Conservation (phyloP, 129 eudicot species). For the Ambrosia trifida region DNA sequence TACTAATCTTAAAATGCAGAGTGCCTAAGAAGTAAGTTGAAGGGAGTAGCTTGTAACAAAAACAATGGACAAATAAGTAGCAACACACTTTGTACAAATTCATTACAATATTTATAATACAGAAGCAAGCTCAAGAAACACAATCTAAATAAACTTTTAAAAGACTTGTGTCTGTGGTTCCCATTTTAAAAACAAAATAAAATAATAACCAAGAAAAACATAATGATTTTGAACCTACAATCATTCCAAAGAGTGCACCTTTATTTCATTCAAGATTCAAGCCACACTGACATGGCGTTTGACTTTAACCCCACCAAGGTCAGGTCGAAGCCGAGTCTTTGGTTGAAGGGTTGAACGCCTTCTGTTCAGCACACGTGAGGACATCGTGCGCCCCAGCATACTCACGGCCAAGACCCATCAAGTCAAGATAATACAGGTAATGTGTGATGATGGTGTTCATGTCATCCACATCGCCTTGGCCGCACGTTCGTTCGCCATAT, state of each 20-base stretch:
- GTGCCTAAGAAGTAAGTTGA: background rate
- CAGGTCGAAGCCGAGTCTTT: slow-evolving; percentile 44
- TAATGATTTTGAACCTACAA: slow-evolving; percentile 32
- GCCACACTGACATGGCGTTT: slow-evolving; percentile 8
- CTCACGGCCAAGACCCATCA: slow-evolving; percentile 87
- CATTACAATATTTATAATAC: slow-evolving; percentile 29
- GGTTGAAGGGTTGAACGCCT: slow-evolving; percentile 57
- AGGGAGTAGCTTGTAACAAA: background rate
- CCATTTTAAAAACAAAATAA: slow-evolving; percentile 20
- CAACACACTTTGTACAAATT: slow-evolving; percentile 17
- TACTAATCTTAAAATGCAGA: background rate
- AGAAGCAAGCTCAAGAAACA: slow-evolving; percentile 24
- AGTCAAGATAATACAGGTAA: slow-evolving; percentile 76
- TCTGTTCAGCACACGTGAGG: slow-evolving; percentile 75
- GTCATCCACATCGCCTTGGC: slow-evolving; percentile 74
- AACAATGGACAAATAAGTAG: slow-evolving; percentile 20
- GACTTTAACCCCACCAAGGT: slow-evolving; percentile 19
- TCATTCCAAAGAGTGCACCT: slow-evolving; percentile 28
- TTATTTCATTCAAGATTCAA: slow-evolving; percentile 34
- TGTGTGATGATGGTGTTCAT: slow-evolving; percentile 77
- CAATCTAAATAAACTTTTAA: slow-evolving; percentile 14
- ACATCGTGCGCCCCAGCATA: slow-evolving; percentile 68
- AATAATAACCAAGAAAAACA: slow-evolving; percentile 28
- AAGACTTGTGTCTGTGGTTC: slow-evolving; percentile 24
- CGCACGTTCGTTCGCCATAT: slow-evolving; percentile 70